Evolutionary conservation across 176 grass and related monocot species (phyloP).

Genomic region (Raddia guianensis): DNA sequence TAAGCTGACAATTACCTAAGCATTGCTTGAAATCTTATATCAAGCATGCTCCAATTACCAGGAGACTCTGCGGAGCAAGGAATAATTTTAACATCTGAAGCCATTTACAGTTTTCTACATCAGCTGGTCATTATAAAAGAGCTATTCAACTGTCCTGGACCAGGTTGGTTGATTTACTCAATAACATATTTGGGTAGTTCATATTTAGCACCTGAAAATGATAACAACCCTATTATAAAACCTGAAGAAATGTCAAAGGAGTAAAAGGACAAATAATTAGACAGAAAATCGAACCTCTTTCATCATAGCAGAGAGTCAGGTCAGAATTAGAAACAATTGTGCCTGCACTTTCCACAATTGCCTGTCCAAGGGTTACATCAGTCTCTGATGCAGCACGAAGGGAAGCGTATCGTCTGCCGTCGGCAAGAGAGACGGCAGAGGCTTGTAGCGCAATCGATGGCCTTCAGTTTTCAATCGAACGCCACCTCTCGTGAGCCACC

Average conservation of each 20-base stretch:
- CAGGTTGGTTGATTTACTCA: slow-evolving; percentile 73
- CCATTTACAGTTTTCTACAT: slow-evolving; percentile 57
- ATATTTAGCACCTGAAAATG: slow-evolving; percentile 73
- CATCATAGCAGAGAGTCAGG: slow-evolving; percentile 77
- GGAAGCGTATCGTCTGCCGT: neutral
- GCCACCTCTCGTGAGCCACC: no score
- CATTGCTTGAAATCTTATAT: slow-evolving; percentile 47
- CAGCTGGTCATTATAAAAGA: slow-evolving; percentile 20
- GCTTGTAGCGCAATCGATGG: no score
- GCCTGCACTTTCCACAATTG: slow-evolving; percentile 72
- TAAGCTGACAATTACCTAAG: slow-evolving; percentile 33
- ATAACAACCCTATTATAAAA: neutral
- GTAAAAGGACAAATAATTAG: neutral
- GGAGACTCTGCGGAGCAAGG: slow-evolving; percentile 1
- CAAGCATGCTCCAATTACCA: slow-evolving; percentile 35
- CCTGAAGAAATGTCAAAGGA: neutral
- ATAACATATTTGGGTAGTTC: slow-evolving; percentile 83
- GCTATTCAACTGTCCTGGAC: slow-evolving; percentile 59
- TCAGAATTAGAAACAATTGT: slow-evolving; percentile 72
- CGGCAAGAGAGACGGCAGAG: no score
- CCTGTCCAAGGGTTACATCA: slow-evolving; percentile 64
- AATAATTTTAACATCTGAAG: neutral
- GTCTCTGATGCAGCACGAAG: slow-evolving; percentile 66
- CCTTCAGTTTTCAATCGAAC: no score
- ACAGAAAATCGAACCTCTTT: slow-evolving; percentile 50